Base-by-base conservation (phyloP, 1,284 basidiomycete species). In the Sphaerobolus stellatus region DNA sequence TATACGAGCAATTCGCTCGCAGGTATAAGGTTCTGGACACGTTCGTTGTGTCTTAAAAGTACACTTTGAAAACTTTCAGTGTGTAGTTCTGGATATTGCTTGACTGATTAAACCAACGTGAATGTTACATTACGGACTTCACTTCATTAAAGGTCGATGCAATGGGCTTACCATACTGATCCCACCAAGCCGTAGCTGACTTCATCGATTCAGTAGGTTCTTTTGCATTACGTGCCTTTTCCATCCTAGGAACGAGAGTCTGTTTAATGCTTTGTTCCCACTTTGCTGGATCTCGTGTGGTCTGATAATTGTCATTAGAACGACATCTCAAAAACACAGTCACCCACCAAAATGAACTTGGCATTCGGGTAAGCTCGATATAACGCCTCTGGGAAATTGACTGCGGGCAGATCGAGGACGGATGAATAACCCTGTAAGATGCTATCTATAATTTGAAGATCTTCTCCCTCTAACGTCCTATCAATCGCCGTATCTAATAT, bases 361-460 rank as follows among this genome's bases (percentile, higher is more conserved):
- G 51, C 41, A 36, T 53, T 30, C 6, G 51, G 44, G 25, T 53
- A 47, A 11, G 51, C 51, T 20, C 30, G 25, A 20, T 47, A 47
- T 11, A 53, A 30, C 34, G 31, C 33, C 25, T 2, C 43, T 18
- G 29, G 31, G 25, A 30, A 47, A n/a, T 31, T 30, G 16, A 30
- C 51, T 2, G 28, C 43, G 14, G 51, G 44, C 11, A 29, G n/a
- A 29, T 53, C 44, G n/a, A 53, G 25, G 7, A 47, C 29, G 22
- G 30, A 25, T 16, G 8, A 11, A 28, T 34, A 53, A 14, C 38
- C 29, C 25, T 33, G 14, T 6, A 52, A 52, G 7, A 52, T 3
- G n/a, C n/a, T n/a, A n/a, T n/a, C n/a, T n/a, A n/a, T n/a, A n/a
- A n/a, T n/a, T n/a, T n/a, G n/a, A n/a, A n/a, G n/a, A n/a, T n/a